Percentiles rank a stretch among this genome's conserved stretches.
Evolutionary conservation across 257 asterid genomes (phyloP).

Genomic region (Solanum virginianum): DNA sequence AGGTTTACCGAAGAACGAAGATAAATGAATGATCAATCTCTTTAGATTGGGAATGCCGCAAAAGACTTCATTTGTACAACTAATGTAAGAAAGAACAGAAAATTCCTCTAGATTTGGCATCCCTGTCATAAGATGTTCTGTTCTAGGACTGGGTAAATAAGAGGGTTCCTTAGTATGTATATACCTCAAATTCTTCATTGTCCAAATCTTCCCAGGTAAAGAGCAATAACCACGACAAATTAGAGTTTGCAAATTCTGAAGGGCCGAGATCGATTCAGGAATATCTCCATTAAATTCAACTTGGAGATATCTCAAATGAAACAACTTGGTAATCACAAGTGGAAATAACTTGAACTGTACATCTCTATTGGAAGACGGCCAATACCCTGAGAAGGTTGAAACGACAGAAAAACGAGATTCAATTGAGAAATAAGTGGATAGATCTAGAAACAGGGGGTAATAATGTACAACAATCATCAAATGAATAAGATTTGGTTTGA

Average conservation of each 20-base stretch:
- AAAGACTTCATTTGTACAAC: neutral
- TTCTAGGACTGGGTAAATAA: neutral
- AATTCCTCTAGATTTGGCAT: neutral
- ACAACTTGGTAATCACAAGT: too few species aligned
- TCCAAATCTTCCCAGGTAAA: neutral
- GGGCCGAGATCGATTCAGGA: too few species aligned
- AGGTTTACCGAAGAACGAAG: neutral
- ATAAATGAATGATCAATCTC: neutral
- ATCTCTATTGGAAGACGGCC: too few species aligned
- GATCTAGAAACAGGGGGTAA: too few species aligned
- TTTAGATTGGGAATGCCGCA: neutral
- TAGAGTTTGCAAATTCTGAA: neutral
- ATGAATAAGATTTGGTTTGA: too few species aligned
- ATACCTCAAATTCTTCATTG: neutral
- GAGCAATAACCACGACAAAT: neutral
- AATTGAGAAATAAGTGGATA: too few species aligned
- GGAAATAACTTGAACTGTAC: too few species aligned
- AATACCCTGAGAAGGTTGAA: neutral
- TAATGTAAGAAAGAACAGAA: neutral
- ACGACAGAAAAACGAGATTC: neutral
- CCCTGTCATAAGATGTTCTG: neutral
- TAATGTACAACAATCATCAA: too few species aligned
- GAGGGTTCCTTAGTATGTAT: neutral
- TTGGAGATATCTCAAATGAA: neutral
- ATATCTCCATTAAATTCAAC: too few species aligned